Evolutionary conservation across 1,284 basidiomycete genomes (phyloP).

Genomic region (Ustilago tritici): DNA sequence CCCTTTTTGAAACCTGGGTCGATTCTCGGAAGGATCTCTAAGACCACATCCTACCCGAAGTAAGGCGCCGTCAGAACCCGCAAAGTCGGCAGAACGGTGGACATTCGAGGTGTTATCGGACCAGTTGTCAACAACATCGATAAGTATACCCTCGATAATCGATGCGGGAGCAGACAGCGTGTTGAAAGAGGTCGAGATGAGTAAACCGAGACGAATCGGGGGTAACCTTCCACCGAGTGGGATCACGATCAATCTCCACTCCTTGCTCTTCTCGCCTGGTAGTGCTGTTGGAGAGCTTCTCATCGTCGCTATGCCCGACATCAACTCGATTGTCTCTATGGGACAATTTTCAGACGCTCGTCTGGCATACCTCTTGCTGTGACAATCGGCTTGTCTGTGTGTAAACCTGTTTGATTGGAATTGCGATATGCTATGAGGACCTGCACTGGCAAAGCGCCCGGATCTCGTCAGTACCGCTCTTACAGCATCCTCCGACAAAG

Average conservation of each 20-base stretch:
- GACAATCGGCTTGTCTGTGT: background rate
- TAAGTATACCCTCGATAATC: background rate
- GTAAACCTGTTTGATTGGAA: background rate
- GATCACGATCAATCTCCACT: too few relatives aligned
- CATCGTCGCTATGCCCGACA: background rate
- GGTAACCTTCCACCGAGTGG: too few relatives aligned
- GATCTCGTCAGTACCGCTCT: slow-evolving; percentile 56
- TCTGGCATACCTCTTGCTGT: too few relatives aligned
- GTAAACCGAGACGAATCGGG: background rate
- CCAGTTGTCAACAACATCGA: background rate
- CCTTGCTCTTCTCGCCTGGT: too few relatives aligned
- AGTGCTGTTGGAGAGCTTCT: background rate
- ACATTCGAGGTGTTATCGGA: background rate
- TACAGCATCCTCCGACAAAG: slow-evolving; percentile 62
- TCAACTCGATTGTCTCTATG: background rate
- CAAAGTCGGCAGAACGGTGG: background rate
- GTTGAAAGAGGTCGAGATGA: background rate
- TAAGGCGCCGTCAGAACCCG: background rate
- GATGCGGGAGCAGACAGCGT: background rate
- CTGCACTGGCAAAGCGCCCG: slow-evolving; percentile 41
- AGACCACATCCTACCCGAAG: background rate
- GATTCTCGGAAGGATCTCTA: background rate
- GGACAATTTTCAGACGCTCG: too few relatives aligned
- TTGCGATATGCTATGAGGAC: slow-evolving; percentile 9
- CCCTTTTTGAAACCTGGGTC: slow-evolving; percentile 1